A percentile compares a stretch with the other conserved stretches of the same genome.
Evolutionary conservation across 1,284 basidiomycete genomes (phyloP).

Genomic region (Kalmanozyma brasiliensis): DNA sequence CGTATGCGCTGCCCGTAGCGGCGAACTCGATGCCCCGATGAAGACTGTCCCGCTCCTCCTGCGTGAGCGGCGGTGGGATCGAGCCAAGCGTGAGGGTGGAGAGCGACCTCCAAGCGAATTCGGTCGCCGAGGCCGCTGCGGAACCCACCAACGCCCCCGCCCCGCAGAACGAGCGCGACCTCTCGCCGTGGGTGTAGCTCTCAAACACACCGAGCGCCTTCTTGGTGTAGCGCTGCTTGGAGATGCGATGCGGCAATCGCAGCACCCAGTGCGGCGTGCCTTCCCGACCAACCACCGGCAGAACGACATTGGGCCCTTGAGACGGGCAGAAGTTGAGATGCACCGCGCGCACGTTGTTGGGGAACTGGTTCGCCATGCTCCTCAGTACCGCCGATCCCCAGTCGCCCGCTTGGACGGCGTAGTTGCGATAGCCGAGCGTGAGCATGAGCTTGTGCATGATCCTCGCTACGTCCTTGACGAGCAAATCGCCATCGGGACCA

Average conservation of each 20-base stretch:
- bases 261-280: slow-evolving; percentile 32
- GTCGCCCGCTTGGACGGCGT: slow-evolving; percentile 57
- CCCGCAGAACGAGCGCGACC: slow-evolving; percentile 11
- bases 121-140: slow-evolving; percentile 9
- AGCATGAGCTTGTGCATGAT: slow-evolving; percentile 58
- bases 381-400: slow-evolving; percentile 51
- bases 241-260: slow-evolving; percentile 19
- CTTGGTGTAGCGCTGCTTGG: slow-evolving; percentile 26
- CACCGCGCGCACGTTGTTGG: slow-evolving; percentile 32
- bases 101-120: slow-evolving; percentile 18
- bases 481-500: slow-evolving; percentile 49
- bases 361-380: slow-evolving; percentile 37
- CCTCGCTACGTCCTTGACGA: slow-evolving; percentile 51
- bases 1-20: slow-evolving; percentile 54
- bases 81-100: slow-evolving; percentile 25
- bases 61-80: slow-evolving; percentile 40
- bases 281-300: slow-evolving; percentile 30
- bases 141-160: slow-evolving; percentile 7
- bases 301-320: slow-evolving; percentile 36
- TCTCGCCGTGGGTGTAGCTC: slow-evolving; percentile 19
- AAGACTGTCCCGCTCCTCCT: slow-evolving; percentile 51
- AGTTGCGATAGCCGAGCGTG: slow-evolving; percentile 48
- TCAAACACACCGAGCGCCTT: slow-evolving; percentile 25
- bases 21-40: slow-evolving; percentile 48
- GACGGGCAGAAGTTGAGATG: slow-evolving; percentile 58